phyloP scores from a whole-genome alignment of 164 flowering plant genomes.

The Annona cherimola region DNA sequence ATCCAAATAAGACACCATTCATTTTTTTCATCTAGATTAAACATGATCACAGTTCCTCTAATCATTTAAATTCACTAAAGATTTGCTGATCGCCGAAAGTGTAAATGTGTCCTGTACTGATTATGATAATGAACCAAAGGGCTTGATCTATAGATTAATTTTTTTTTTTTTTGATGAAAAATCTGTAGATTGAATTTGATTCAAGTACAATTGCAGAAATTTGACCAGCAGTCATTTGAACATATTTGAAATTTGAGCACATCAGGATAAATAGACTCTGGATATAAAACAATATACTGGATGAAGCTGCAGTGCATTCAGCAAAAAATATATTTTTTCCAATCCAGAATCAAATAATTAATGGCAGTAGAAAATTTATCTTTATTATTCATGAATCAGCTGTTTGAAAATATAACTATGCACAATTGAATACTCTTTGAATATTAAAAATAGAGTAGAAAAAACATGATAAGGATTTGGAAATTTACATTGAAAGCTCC shows the following conservation, averaged over 20 bases:
- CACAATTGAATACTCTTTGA: neutral
- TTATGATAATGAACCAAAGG: too few relatives aligned
- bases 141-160: too few relatives aligned
- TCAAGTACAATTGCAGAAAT: neutral
- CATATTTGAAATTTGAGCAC: neutral
- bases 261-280: neutral
- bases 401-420: neutral
- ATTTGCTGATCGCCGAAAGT: too few relatives aligned
- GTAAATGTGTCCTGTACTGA: too few relatives aligned
- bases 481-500: constrained; percentile 44
- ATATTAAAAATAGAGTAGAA: neutral
- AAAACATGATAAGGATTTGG: neutral
- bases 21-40: neutral
- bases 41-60: neutral
- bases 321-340: neutral
- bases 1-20: neutral
- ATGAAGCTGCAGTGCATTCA: neutral
- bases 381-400: neutral
- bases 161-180: neutral
- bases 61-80: too few relatives aligned
- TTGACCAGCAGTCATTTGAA: neutral
- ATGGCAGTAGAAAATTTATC: neutral
- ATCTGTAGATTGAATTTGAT: neutral
- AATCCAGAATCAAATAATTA: neutral
- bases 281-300: neutral